Percentiles rank a stretch among this genome's conserved stretches.
Evolutionary conservation across 208 protist species (phyloP).

Genomic region (Crithidia fasciculata): DNA sequence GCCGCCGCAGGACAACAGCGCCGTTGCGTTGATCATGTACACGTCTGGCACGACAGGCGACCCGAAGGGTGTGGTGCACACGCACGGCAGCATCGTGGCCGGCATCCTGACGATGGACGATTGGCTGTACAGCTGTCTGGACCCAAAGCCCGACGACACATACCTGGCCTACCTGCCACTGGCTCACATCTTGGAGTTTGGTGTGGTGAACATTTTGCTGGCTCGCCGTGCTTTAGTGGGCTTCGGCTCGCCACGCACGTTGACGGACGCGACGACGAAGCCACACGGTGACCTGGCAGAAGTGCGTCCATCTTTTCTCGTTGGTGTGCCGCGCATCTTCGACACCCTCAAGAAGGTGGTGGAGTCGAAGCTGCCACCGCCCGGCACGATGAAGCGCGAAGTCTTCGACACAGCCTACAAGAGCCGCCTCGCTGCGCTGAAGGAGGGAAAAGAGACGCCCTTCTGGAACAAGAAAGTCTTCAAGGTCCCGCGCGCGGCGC

Average conservation of each 20-base stretch:
- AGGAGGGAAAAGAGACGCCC: slow-evolving; percentile 72
- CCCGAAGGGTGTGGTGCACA: slow-evolving; percentile 90
- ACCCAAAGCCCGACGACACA: slow-evolving; percentile 32
- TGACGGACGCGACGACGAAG: slow-evolving; percentile 63
- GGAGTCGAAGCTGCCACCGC: slow-evolving; percentile 71
- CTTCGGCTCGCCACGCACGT: slow-evolving; percentile 76
- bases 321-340: slow-evolving; percentile 87
- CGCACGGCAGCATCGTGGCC: slow-evolving; percentile 63
- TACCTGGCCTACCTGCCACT: slow-evolving; percentile 91
- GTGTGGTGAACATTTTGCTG: slow-evolving; percentile 74
- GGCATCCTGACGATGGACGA: slow-evolving; percentile 57
- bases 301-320: slow-evolving; percentile 65
- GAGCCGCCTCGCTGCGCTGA: slow-evolving; percentile 52
- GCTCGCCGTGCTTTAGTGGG: slow-evolving; percentile 26
- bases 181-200: slow-evolving; percentile 92
- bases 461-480: slow-evolving; percentile 88
- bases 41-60: slow-evolving; percentile 89
- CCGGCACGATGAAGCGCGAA: slow-evolving; percentile 63
- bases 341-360: slow-evolving; percentile 78
- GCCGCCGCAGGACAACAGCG: slow-evolving; percentile 36
- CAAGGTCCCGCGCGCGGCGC: slow-evolving; percentile 41
- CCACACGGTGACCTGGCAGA: slow-evolving; percentile 86
- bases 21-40: slow-evolving; percentile 53
- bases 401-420: slow-evolving; percentile 79
- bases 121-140: slow-evolving; percentile 12